Evolutionary conservation across 2,329 filamentous ascomycete species (phyloP).

Genomic region (Microdochium trichocladiopsis): DNA sequence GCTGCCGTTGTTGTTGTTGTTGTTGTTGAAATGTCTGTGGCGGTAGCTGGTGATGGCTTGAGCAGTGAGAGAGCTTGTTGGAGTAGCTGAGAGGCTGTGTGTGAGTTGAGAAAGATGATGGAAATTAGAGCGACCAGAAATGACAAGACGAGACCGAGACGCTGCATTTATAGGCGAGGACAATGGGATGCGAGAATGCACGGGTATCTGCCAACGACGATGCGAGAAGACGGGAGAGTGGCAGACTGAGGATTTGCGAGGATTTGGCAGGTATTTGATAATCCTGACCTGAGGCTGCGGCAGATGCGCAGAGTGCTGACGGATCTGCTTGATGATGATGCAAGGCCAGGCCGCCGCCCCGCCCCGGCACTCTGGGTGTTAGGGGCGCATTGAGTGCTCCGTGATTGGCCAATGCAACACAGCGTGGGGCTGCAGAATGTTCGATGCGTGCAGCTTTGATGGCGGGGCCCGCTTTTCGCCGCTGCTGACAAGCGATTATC

Average conservation of each 20-base stretch:
- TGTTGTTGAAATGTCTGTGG: constrained; percentile 1
- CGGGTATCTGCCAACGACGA: neutral
- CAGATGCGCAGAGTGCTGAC: neutral
- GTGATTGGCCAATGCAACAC: neutral
- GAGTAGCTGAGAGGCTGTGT: constrained; percentile 8
- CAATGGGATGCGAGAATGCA: neutral
- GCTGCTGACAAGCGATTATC: constrained; percentile 18
- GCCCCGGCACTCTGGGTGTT: neutral
- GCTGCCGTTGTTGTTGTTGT: neutral
- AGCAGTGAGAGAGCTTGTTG: constrained; percentile 3
- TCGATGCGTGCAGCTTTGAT: too few relatives aligned
- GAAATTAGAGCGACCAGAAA: constrained; percentile 19
- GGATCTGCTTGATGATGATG: neutral
- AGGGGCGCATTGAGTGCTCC: neutral
- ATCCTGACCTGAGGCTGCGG: neutral
- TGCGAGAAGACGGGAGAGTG: neutral
- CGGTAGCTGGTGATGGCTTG: neutral
- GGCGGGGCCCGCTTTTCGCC: neutral
- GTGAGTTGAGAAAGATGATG: constrained; percentile 17
- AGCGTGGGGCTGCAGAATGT: neutral
- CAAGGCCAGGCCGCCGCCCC: neutral
- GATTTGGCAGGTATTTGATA: neutral
- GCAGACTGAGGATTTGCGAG: neutral
- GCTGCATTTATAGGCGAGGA: constrained; percentile 29
- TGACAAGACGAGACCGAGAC: constrained; percentile 12